Conservation (phyloP, 441 rosid species). For the Oxalis stricta region DNA sequence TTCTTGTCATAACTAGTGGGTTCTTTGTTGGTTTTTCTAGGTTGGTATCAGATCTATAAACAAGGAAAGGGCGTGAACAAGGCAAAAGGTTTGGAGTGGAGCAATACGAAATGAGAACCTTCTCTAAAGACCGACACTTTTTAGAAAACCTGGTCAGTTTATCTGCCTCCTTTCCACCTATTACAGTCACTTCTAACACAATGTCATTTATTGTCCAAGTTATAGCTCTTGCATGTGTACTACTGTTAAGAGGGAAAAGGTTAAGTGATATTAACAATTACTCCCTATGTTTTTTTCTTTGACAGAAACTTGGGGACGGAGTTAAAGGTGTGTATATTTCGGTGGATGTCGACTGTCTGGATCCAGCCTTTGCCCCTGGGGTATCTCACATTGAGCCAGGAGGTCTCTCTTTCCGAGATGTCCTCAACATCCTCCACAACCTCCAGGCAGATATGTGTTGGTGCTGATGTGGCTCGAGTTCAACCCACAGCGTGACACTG, state of each 20-base stretch:
- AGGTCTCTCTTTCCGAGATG: conserved; percentile 88
- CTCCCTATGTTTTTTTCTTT: too few species aligned
- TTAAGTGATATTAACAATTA: neutral
- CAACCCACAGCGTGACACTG: conserved; percentile 97
- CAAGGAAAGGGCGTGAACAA: conserved; percentile 75
- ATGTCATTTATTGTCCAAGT: too few species aligned
- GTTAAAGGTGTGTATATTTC: conserved; percentile 89
- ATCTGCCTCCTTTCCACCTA: conserved; percentile 5
- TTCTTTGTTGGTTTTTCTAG: conserved; percentile 31
- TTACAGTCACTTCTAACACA: too few species aligned
- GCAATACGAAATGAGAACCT: conserved; percentile 91
- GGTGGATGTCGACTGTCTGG: conserved; percentile 85
- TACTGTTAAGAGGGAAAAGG: too few species aligned
- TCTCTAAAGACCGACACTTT: conserved; percentile 53
- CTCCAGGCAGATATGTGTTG: conserved; percentile 76
- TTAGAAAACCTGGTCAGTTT: conserved; percentile 77
- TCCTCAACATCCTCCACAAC: conserved; percentile 81
- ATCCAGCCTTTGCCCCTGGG: conserved; percentile 98
- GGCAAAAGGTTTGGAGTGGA: conserved; percentile 91
- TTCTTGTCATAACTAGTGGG: too few species aligned
- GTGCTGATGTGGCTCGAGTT: conserved; percentile 94
- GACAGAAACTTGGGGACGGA: conserved; percentile 93
- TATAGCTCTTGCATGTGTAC: too few species aligned
- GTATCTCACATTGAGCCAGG: conserved; percentile 98
- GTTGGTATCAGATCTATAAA: conserved; percentile 92